Evolutionary conservation across 2,329 filamentous ascomycete genomes (phyloP), one percentile per base, ranked within the genome.

Genomic region (Lecanicillium sp.): DNA sequence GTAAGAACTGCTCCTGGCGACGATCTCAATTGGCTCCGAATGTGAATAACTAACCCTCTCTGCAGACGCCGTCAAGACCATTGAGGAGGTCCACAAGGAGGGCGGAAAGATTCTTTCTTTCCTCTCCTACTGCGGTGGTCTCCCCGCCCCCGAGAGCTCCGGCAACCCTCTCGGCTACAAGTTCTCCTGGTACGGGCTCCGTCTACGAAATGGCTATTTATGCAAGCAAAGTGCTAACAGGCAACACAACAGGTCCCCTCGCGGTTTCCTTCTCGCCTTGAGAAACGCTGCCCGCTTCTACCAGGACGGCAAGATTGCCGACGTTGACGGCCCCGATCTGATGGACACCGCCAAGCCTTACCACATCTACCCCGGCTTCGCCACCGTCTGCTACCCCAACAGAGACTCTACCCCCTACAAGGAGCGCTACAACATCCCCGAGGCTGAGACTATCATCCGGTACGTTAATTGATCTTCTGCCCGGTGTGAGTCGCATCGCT

Each of bases 101-200:
- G 89, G 88, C 43, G 90, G 89, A 60, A 92, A 92, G 72, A 83
- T 97, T 58, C 68, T 72, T 20, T 79, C 74, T 32, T 96, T 96
- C 73, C 66, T 84, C 46, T 84, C 77, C 39, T 96, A 84, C 74
- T 96, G 89, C 53, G 87, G 87, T 56, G 87, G 87, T 50, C 71
- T 92, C 3, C 78, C 79, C 19, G 74, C 79, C 3, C 75, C 65
- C 35, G 84, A 89, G 65, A 68, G 70, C 62, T 90, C 84, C 7
- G 84, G 84, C 63, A 96, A 96, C 70, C 88, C 89, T 19, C 72
- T 95, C 13, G 88, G 89, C 34, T 95, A 94, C 77, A 95, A 94
- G 46, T 60, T 43, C 15, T 36, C 32, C 33, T 43, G 41, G 48
- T 39, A 36, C 33, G 36, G 44, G 43, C 6, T 11, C 22, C 11